phyloP scores from a whole-genome alignment of 345 rosid genomes.

The Aquilaria malaccensis region DNA sequence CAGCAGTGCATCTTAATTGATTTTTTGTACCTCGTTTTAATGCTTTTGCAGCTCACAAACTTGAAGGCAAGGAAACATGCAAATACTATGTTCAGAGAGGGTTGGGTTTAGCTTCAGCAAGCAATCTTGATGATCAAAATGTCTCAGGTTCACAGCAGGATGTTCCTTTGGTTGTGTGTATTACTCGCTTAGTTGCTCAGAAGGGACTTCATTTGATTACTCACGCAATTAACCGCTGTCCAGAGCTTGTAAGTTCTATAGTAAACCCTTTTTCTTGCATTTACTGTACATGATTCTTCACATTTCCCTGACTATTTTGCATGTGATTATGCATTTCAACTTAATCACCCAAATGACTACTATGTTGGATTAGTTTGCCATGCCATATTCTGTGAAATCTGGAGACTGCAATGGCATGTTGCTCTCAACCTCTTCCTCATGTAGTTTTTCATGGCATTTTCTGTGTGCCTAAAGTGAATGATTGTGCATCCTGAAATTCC shows the following conservation, averaged over 20 bases:
- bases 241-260: constrained; percentile 37
- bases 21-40: neutral
- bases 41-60: constrained; percentile 27
- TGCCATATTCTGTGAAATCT: no score
- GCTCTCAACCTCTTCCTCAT: no score
- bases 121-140: constrained; percentile 4
- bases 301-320: no score
- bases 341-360: no score
- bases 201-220: constrained; percentile 60
- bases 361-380: no score
- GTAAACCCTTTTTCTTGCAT: neutral
- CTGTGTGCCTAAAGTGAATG: no score
- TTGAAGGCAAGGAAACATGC: constrained; percentile 38
- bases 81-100: constrained; percentile 43
- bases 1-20: neutral
- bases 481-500: no score
- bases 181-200: constrained; percentile 50
- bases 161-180: constrained; percentile 45
- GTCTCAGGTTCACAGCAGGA: constrained; percentile 15
- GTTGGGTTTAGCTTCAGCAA: constrained; percentile 37
- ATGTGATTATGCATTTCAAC: no score
- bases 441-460: no score
- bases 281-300: neutral
- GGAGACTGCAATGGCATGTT: no score
- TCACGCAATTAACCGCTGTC: constrained; percentile 35